Conservation (phyloP, 2,329 filamentous ascomycete genomes). For the Claviceps cyperi region DNA sequence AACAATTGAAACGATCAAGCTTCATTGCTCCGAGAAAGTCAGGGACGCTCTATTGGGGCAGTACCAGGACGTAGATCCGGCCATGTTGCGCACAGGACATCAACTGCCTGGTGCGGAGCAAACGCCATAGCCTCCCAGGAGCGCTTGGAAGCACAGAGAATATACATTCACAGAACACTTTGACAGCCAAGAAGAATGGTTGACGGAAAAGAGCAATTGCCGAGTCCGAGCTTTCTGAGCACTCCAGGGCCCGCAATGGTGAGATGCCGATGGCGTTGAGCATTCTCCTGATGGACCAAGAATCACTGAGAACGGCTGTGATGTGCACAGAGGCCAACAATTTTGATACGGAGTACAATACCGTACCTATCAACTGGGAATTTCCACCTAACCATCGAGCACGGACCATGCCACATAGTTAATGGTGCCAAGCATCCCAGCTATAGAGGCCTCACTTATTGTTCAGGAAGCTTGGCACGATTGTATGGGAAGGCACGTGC, state of each 20-base stretch:
- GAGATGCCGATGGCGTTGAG: neutral
- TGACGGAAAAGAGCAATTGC: neutral
- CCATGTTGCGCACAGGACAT: neutral
- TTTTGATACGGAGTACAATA: too few species aligned
- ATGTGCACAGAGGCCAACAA: too few species aligned
- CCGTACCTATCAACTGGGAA: too few species aligned
- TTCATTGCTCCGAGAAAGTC: conserved; percentile 8
- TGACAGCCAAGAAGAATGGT: neutral
- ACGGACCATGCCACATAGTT: too few species aligned
- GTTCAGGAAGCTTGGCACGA: too few species aligned
- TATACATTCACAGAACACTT: neutral
- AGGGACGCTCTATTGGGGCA: conserved; percentile 8
- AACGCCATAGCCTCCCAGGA: neutral
- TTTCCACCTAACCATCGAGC: too few species aligned
- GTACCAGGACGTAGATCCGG: conserved; percentile 7
- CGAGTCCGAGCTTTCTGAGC: neutral
- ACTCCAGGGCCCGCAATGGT: neutral
- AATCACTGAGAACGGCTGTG: too few species aligned
- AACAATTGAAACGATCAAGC: conserved; percentile 11
- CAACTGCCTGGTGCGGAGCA: neutral
- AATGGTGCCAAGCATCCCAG: too few species aligned
- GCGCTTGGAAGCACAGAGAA: neutral
- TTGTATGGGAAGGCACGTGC: too few species aligned
- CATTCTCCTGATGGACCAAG: too few species aligned
- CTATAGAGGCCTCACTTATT: too few species aligned